phyloP scores from a whole-genome alignment of 495 filamentous ascomycete genomes.

The Penicillium soppii region DNA sequence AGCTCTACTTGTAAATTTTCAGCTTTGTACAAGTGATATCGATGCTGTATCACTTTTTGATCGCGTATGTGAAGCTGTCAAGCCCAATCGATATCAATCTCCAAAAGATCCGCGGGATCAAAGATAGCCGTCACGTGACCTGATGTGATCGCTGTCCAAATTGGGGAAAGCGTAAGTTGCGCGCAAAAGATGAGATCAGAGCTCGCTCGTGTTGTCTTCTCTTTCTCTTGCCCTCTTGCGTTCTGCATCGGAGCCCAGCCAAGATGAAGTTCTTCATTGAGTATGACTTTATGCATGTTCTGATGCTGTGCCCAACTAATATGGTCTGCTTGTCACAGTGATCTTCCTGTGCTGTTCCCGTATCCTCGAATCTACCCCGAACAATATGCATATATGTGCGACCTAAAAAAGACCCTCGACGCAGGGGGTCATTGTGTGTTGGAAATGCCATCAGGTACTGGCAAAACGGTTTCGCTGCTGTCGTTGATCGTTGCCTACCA shows the following conservation, averaged over 20 bases:
- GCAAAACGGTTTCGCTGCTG: slow-evolving; percentile 93
- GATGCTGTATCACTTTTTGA: slow-evolving; percentile 3
- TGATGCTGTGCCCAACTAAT: slow-evolving; percentile 2
- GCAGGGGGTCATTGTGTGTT: slow-evolving; percentile 94
- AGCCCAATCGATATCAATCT: slow-evolving; percentile 29
- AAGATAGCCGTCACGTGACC: slow-evolving; percentile 36
- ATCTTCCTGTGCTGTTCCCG: slow-evolving; percentile 91
- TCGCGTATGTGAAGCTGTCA: slow-evolving; percentile 13
- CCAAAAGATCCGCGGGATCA: neutral
- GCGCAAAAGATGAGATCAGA: slow-evolving; percentile 7
- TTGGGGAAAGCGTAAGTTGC: slow-evolving; percentile 32
- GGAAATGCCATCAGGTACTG: slow-evolving; percentile 99
- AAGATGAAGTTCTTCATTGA: slow-evolving; percentile 98
- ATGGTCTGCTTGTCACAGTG: slow-evolving; percentile 46
- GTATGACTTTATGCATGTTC: slow-evolving; percentile 33
- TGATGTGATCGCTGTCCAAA: slow-evolving; percentile 40
- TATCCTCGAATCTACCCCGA: slow-evolving; percentile 98
- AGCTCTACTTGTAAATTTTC: neutral
- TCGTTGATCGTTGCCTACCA: slow-evolving; percentile 97
- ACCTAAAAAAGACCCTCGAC: slow-evolving; percentile 95
- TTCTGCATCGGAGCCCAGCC: slow-evolving; percentile 30
- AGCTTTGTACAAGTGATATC: neutral
- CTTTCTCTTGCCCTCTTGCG: slow-evolving; percentile 13
- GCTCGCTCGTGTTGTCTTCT: slow-evolving; percentile 3
- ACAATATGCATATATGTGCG: slow-evolving; percentile 99